Conservation (phyloP, 108 stramenopile genomes). For the Cylindrotheca fusiformis region DNA sequence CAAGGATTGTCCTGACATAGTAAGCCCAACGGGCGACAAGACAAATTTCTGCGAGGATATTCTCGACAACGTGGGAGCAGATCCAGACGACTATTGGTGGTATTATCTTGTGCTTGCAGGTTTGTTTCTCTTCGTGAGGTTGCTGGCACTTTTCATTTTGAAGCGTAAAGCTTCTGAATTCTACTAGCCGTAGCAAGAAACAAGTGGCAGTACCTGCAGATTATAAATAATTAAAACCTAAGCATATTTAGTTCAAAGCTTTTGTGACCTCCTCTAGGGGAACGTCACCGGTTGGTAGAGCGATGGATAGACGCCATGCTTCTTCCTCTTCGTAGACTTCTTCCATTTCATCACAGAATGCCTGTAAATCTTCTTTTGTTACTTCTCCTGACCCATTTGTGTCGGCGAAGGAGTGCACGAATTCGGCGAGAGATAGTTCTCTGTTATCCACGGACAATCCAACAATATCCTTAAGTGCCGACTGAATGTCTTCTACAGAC, state of each 20-base stretch:
- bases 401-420: conserved; percentile 46
- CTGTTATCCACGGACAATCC: conserved; percentile 35
- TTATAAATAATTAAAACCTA: no score
- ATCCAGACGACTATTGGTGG: conserved; percentile 43
- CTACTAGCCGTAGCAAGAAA: no score
- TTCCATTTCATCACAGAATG: conserved; percentile 36
- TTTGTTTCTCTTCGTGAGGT: conserved; percentile 61
- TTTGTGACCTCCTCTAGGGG: no score
- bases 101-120: conserved; percentile 58
- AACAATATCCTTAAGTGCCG: conserved; percentile 33
- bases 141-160: conserved; percentile 49
- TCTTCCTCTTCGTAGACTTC: conserved; percentile 20
- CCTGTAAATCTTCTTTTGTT: conserved; percentile 31
- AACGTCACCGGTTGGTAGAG: no score
- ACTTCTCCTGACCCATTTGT: conserved; percentile 35
- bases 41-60: conserved; percentile 54
- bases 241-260: no score
- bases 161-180: conserved; percentile 69
- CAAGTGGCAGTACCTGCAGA: no score
- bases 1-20: conserved; percentile 27
- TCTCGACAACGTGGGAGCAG: conserved; percentile 32
- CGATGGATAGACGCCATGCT: neutral
- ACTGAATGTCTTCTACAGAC: conserved; percentile 43
- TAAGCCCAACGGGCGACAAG: conserved; percentile 4
- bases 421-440: conserved; percentile 34